Evolutionary conservation across 495 filamentous ascomycete species (phyloP).

Genomic region (Trichoderma asperelloides): DNA sequence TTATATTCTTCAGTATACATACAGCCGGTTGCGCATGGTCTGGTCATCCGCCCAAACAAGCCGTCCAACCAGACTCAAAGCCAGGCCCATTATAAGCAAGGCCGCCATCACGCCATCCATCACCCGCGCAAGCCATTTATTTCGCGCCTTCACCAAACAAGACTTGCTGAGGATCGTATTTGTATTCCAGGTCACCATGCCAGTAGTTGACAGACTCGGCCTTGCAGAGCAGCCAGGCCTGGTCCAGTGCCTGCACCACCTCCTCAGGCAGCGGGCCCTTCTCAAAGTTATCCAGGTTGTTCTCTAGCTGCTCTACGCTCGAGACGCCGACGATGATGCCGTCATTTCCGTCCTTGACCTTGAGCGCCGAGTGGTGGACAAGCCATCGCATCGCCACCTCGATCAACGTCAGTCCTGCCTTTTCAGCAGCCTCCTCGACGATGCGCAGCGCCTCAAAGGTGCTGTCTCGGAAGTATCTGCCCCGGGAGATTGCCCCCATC

Average conservation of each 20-base stretch:
- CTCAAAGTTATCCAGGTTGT: slow-evolving; percentile 68
- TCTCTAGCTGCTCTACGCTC: slow-evolving; percentile 61
- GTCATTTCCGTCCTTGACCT: slow-evolving; percentile 65
- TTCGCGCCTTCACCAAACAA: slow-evolving; percentile 43
- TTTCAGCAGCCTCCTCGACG: slow-evolving; percentile 64
- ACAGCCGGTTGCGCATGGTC: too few relatives aligned
- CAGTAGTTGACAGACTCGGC: slow-evolving; percentile 62
- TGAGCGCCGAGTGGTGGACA: slow-evolving; percentile 68
- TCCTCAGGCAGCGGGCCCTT: slow-evolving; percentile 85
- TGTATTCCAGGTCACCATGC: slow-evolving; percentile 69
- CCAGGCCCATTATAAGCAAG: too few relatives aligned
- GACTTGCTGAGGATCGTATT: slow-evolving; percentile 60
- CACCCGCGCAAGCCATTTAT: slow-evolving; percentile 11
- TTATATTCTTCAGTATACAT: too few relatives aligned
- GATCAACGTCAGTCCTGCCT: slow-evolving; percentile 69
- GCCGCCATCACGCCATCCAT: not conserved
- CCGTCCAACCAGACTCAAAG: too few relatives aligned
- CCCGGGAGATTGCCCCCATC: slow-evolving; percentile 57
- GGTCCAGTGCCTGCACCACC: slow-evolving; percentile 68
- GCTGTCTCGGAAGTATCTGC: slow-evolving; percentile 70
- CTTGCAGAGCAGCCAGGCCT: slow-evolving; percentile 65
- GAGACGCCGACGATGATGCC: slow-evolving; percentile 77
- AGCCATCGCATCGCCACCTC: slow-evolving; percentile 79
- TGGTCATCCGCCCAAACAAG: too few relatives aligned
- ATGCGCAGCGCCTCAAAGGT: slow-evolving; percentile 68